Conservation (phyloP, 495 filamentous ascomycete species). For the Bathelium albidoporum region DNA sequence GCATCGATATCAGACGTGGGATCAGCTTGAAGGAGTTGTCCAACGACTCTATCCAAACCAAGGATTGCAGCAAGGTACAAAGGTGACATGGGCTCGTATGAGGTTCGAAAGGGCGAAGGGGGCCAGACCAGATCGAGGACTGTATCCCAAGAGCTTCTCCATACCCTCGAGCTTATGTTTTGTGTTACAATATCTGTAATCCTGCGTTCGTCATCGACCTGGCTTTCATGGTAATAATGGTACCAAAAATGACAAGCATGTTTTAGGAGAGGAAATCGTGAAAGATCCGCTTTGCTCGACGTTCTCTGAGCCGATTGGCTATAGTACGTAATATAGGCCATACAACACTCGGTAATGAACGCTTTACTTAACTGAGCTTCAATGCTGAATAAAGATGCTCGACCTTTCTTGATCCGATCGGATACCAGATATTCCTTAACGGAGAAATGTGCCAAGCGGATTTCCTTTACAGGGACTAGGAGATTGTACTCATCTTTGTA, state of each 20-base stretch:
- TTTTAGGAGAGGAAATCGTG: background rate
- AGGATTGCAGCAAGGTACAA: background rate
- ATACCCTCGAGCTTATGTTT: background rate
- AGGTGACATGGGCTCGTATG: background rate
- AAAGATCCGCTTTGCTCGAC: background rate
- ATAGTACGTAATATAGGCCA: background rate
- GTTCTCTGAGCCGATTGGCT: too few relatives aligned
- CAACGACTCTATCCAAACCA: background rate
- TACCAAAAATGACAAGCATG: background rate
- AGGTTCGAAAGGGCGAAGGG: background rate
- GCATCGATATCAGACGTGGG: conserved; percentile 13
- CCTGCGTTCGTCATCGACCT: background rate
- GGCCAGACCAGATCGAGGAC: background rate
- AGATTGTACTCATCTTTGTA: background rate
- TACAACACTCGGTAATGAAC: background rate
- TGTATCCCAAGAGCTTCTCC: background rate
- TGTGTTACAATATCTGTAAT: background rate
- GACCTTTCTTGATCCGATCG: background rate
- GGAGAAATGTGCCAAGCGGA: background rate
- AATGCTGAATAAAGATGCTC: background rate
- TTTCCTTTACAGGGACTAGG: background rate
- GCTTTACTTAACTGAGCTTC: background rate
- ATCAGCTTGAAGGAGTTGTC: background rate
- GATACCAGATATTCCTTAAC: background rate
- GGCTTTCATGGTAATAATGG: background rate